Conservation (phyloP, 2,329 filamentous ascomycete species). For the Colletotrichum sp. region DNA sequence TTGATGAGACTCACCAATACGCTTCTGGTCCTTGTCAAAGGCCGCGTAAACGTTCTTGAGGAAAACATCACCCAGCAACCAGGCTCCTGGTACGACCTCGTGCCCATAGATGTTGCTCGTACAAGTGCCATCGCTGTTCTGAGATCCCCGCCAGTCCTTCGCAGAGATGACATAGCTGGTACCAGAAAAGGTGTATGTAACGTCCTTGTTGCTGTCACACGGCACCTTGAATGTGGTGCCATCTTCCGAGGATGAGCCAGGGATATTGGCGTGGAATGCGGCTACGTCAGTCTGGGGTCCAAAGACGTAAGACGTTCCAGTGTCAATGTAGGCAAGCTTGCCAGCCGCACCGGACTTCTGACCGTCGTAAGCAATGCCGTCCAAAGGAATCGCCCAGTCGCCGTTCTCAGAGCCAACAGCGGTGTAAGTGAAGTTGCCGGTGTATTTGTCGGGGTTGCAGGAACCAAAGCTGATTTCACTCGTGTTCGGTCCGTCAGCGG, state of each 20-base stretch:
- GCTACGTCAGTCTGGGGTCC: slow-evolving; percentile 71
- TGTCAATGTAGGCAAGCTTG: slow-evolving; percentile 76
- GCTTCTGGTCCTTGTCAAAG: slow-evolving; percentile 75
- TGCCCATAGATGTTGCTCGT: slow-evolving; percentile 78
- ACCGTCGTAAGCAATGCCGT: slow-evolving; percentile 68
- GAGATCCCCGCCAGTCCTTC: slow-evolving; percentile 71
- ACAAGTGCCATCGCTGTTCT: slow-evolving; percentile 52
- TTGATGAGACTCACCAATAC: slow-evolving; percentile 58
- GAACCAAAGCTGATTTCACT: slow-evolving; percentile 82
- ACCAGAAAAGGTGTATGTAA: slow-evolving; percentile 73
- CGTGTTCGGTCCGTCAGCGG: slow-evolving; percentile 67
- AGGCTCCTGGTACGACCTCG: slow-evolving; percentile 68
- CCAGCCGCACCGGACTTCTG: slow-evolving; percentile 60
- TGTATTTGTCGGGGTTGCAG: slow-evolving; percentile 69
- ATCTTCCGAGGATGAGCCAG: slow-evolving; percentile 61
- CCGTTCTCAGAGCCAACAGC: slow-evolving; percentile 52
- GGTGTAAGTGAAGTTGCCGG: slow-evolving; percentile 72
- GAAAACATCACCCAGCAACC: slow-evolving; percentile 87
- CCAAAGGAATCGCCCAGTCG: slow-evolving; percentile 77
- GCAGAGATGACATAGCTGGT: slow-evolving; percentile 69
- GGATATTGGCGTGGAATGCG: slow-evolving; percentile 68
- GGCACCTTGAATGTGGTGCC: slow-evolving; percentile 73
- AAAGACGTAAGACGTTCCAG: slow-evolving; percentile 81
- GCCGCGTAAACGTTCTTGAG: slow-evolving; percentile 89
- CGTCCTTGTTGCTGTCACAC: slow-evolving; percentile 65